Conservation (phyloP, 768 basidiomycete genomes). For the Exidia glandulosa region DNA sequence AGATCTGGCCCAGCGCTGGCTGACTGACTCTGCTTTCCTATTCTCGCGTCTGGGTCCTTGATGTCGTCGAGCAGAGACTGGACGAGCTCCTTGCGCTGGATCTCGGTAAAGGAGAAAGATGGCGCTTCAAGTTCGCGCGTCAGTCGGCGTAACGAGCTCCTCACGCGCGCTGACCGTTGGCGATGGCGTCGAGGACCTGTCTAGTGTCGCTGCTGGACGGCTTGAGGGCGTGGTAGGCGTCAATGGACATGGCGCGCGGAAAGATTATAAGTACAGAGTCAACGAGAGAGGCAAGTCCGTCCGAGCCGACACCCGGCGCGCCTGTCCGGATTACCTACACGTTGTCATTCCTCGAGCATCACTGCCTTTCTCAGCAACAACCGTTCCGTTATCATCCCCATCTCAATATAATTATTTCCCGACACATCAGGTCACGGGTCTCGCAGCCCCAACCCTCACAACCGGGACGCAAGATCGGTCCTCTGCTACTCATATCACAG, state of each 20-base stretch:
- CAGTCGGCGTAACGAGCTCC: not conserved
- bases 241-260: not conserved
- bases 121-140: conserved; percentile 33
- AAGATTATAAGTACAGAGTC: not conserved
- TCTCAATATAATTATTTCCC: too few relatives aligned
- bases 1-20: not conserved
- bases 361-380: too few relatives aligned
- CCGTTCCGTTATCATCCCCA: too few relatives aligned
- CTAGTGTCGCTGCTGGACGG: conserved; percentile 34
- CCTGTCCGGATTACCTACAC: too few relatives aligned
- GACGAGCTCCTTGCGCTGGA: conserved; percentile 44
- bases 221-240: conserved; percentile 25
- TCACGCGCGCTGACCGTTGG: conserved; percentile 29
- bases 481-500: too few relatives aligned
- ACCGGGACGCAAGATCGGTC: too few relatives aligned
- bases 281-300: too few relatives aligned
- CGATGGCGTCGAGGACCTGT: conserved; percentile 38
- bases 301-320: too few relatives aligned
- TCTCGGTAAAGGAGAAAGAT: conserved; percentile 35
- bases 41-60: conserved; percentile 21
- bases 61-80: conserved; percentile 52
- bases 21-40: conserved; percentile 45
- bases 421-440: too few relatives aligned
- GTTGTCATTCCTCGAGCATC: too few relatives aligned
- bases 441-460: too few relatives aligned